Evolutionary conservation across 179 eudicot species (phyloP).

Genomic region (Heliamphora pulchella): DNA sequence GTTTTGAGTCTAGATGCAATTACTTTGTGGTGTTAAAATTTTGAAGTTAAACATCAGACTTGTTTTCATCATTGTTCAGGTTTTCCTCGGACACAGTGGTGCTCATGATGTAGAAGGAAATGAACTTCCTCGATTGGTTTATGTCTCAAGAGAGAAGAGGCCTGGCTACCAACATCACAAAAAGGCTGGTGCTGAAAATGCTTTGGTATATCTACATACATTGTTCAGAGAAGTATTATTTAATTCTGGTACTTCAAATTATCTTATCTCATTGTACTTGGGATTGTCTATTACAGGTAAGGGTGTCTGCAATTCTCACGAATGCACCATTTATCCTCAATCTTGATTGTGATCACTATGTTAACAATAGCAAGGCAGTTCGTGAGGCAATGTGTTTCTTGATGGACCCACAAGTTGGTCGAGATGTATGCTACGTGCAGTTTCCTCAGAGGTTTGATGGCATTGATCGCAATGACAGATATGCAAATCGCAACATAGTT

Average conservation of each 20-base stretch:
- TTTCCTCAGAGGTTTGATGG: conserved; percentile 88
- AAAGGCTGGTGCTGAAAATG: conserved; percentile 87
- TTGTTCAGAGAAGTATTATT: conserved; percentile 17
- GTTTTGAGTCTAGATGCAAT: too few relatives aligned
- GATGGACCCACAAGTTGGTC: conserved; percentile 86
- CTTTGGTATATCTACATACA: conserved; percentile 31
- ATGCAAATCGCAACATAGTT: conserved; percentile 79
- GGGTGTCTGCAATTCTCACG: conserved; percentile 76
- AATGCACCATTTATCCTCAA: conserved; percentile 77
- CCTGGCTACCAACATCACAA: conserved; percentile 85
- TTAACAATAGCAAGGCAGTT: conserved; percentile 81
- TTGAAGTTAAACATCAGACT: neutral
- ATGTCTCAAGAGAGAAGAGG: conserved; percentile 83
- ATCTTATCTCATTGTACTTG: neutral
- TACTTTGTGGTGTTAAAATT: neutral
- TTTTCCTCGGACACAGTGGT: conserved; percentile 75
- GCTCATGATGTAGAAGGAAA: conserved; percentile 66
- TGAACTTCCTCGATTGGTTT: conserved; percentile 70
- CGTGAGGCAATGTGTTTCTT: conserved; percentile 81
- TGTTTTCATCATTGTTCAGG: conserved; percentile 25
- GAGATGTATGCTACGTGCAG: conserved; percentile 80
- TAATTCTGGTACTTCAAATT: neutral
- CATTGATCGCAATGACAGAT: conserved; percentile 71
- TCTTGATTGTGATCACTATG: conserved; percentile 86
- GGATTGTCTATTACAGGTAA: conserved; percentile 41